Evolutionary conservation across 371 early-diverging fungal species (phyloP).

Genomic region (Circinella umbellata): DNA sequence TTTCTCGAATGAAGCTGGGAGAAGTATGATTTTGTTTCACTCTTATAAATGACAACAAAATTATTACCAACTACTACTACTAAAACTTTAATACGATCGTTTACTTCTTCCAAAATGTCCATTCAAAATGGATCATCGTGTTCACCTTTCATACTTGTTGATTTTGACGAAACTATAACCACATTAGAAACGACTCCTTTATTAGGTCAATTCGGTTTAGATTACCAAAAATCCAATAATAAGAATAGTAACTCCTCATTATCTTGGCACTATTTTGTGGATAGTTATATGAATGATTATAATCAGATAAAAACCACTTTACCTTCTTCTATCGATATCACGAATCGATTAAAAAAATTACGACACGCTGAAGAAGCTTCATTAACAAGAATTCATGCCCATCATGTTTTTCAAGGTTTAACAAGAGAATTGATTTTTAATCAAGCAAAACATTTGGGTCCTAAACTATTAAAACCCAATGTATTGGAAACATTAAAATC

Average conservation of each 20-base stretch:
- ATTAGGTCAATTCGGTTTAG: constrained; percentile 35
- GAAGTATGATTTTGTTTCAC: no score
- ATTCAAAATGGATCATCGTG: not conserved
- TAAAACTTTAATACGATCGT: not conserved
- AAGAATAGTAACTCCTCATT: constrained; percentile 4
- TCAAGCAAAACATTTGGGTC: not conserved
- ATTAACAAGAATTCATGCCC: constrained; percentile 28
- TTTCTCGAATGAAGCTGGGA: no score
- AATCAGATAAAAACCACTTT: constrained; percentile 6
- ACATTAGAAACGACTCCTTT: constrained; percentile 39
- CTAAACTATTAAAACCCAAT: constrained; percentile 16
- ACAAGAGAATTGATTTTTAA: constrained; percentile 23
- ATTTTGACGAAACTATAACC: constrained; percentile 53
- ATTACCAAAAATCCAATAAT: not conserved
- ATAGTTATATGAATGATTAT: constrained; percentile 45
- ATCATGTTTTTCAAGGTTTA: constrained; percentile 36
- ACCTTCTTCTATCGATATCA: not conserved
- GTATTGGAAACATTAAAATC: constrained; percentile 21
- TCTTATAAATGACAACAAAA: no score
- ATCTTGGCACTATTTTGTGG: constrained; percentile 42
- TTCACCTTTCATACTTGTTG: constrained; percentile 34
- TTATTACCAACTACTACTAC: not conserved
- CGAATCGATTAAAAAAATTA: constrained; percentile 26
- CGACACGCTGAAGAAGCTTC: constrained; percentile 37
- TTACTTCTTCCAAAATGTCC: not conserved